Percentiles rank a stretch among this genome's conserved stretches.
Evolutionary conservation across 2,329 filamentous ascomycete species (phyloP).

Genomic region (Ophiostoma tasmaniense): DNA sequence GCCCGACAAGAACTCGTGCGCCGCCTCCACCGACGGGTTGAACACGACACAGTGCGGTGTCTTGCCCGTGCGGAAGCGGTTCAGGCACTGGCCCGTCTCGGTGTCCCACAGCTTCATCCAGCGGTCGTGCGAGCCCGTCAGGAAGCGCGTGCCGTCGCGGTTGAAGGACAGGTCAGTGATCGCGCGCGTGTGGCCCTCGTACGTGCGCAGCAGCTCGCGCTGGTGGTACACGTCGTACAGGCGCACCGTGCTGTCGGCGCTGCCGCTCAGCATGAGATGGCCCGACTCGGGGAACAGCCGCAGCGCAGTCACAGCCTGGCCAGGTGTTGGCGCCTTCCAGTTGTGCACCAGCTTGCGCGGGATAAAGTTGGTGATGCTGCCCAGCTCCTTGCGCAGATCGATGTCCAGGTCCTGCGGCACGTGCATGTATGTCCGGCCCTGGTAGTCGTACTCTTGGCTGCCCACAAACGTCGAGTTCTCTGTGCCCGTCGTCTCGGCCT

Average conservation of each 20-base stretch:
- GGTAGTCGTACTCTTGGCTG: slow-evolving; percentile 76
- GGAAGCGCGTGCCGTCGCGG: slow-evolving; percentile 69
- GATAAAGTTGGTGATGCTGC: slow-evolving; percentile 78
- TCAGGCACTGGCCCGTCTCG: slow-evolving; percentile 81
- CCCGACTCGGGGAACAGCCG: slow-evolving; percentile 85
- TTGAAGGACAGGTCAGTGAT: slow-evolving; percentile 88
- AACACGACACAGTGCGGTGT: slow-evolving; percentile 92
- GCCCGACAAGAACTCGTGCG: slow-evolving; percentile 86
- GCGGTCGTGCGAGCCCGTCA: slow-evolving; percentile 87
- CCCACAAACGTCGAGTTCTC: slow-evolving; percentile 89
- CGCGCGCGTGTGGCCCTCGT: slow-evolving; percentile 80
- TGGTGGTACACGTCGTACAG: slow-evolving; percentile 93
- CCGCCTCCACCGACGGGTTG: slow-evolving; percentile 68
- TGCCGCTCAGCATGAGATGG: slow-evolving; percentile 81
- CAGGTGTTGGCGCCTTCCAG: slow-evolving; percentile 64
- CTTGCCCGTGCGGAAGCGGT: slow-evolving; percentile 85
- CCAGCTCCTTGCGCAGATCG: slow-evolving; percentile 71
- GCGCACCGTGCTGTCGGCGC: slow-evolving; percentile 83
- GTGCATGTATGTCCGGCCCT: slow-evolving; percentile 92
- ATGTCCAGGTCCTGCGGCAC: slow-evolving; percentile 83
- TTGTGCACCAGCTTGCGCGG: slow-evolving; percentile 90
- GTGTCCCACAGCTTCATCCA: slow-evolving; percentile 98
- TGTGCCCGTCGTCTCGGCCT: slow-evolving; percentile 51
- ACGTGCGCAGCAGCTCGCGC: slow-evolving; percentile 82
- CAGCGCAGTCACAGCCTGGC: slow-evolving; percentile 65